Evolutionary conservation across 805 yeast species (phyloP), one percentile per base, ranked within the genome.

Genomic region (Wickerhamiella qilinensis): DNA sequence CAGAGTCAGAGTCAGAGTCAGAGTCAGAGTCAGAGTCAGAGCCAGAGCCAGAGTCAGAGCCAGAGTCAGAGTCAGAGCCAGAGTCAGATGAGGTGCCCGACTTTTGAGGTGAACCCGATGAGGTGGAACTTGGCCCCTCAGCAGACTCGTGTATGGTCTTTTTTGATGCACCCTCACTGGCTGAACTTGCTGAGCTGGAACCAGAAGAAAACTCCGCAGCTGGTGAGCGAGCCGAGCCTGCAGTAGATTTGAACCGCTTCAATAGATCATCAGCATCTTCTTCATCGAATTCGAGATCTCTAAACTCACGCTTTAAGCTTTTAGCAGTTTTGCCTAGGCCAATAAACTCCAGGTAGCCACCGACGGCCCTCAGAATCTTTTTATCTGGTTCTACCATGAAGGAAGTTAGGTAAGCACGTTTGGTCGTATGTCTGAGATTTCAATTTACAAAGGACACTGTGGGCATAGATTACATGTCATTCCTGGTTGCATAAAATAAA

Each of bases 321-420:
- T 51, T 50, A n/a, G 56, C 57, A 4, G 62, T 49, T 40, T 50
- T 49, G 20, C 38, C 20, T 11, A 55, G 49, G 4, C 58, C 61
- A 27, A 53, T 42, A 3, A 53, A 44, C 15, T 43, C 44, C 33
- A 61, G 41, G 38, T 57, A 62, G 6, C 48, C 42, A 19, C 51
- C 47, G 9, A 61, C 52, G 33, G 52, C 53, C 11, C 50, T 52
- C 16, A 59, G 38, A 30, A 57, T 43, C 18, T 43, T 35, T 29
- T 38, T 38, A 28, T 45, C 44, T 14, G 47, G 44, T n/a, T 41
- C 30, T 1, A 40, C 25, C 42, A 45, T 41, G 17, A 9, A 11
- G 30, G n/a, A n/a, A n/a, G 27, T 12, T 8, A 22, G 27, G 27
- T 8, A 22, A 22, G 27, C 8, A 12, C 8, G 12, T 22, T 22